Conservation (phyloP, 805 yeast species). For the Kluyveromyces lactis region DNA sequence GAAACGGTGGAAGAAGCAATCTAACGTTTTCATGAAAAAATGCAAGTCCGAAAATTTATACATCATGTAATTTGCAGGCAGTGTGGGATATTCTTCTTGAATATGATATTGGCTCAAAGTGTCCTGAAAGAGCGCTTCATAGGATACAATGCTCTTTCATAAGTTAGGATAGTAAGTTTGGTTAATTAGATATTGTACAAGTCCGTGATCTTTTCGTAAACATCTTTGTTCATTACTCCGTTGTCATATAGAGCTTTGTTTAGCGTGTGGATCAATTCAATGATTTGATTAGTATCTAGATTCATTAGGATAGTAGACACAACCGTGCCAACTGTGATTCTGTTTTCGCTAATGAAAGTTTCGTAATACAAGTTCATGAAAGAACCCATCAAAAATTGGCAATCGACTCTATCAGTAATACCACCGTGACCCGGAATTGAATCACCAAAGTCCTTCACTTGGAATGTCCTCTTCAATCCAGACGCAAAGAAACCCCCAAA, state of each 20-base stretch:
- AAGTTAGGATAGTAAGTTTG: too few species aligned
- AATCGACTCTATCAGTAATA: conserved; percentile 93
- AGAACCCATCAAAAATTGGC: conserved; percentile 97
- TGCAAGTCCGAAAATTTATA: too few species aligned
- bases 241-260: conserved; percentile 29
- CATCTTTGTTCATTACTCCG: conserved; percentile 33
- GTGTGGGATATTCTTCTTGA: too few species aligned
- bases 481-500: conserved; percentile 98
- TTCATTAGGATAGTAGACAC: conserved; percentile 70
- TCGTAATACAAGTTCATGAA: conserved; percentile 88
- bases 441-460: conserved; percentile 95
- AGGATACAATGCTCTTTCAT: too few species aligned
- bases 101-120: too few species aligned
- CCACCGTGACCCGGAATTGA: conserved; percentile 99
- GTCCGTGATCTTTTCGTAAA: conserved; percentile 28
- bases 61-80: too few species aligned
- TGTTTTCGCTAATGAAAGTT: conserved; percentile 72
- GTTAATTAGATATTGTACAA: conserved; percentile 6
- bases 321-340: conserved; percentile 64
- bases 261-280: conserved; percentile 52
- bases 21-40: too few species aligned
- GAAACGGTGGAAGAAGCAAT: too few species aligned
- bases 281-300: conserved; percentile 55
- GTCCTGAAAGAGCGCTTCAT: too few species aligned
- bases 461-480: conserved; percentile 94